Conservation (phyloP, 768 basidiomycete genomes). For the Suillus placidus region DNA sequence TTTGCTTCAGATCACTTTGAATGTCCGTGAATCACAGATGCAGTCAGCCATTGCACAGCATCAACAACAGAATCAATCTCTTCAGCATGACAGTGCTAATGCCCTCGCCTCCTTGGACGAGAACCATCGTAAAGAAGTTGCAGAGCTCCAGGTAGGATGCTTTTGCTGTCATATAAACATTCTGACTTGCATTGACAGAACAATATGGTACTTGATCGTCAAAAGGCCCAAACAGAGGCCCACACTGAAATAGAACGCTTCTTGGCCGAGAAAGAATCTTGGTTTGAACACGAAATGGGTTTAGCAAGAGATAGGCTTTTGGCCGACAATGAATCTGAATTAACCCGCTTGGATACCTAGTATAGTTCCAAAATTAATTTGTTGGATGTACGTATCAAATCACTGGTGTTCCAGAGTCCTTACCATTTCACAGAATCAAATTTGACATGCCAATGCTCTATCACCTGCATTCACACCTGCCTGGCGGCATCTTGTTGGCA, state of each 20-base stretch:
- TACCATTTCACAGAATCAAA: no score
- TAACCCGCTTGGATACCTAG: background rate
- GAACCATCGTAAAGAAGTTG: background rate
- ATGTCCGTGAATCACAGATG: background rate
- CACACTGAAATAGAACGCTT: no score
- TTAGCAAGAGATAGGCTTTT: background rate
- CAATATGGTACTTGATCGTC: background rate
- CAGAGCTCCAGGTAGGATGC: background rate
- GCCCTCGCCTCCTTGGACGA: background rate
- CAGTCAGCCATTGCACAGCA: background rate
- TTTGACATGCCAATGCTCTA: no score
- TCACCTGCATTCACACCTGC: no score
- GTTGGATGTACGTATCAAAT: background rate
- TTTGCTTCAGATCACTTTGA: background rate
- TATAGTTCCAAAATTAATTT: background rate
- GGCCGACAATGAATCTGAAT: background rate
- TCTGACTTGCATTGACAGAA: background rate
- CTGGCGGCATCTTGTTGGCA: no score
- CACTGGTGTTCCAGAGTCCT: no score
- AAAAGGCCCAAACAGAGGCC: background rate
- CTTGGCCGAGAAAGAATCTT: background rate
- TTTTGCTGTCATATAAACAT: background rate
- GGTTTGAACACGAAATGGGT: background rate
- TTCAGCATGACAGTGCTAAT: background rate
- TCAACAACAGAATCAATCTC: background rate